Conservation (phyloP, 2,329 filamentous ascomycete genomes). For the Venturia oleaginea region DNA sequence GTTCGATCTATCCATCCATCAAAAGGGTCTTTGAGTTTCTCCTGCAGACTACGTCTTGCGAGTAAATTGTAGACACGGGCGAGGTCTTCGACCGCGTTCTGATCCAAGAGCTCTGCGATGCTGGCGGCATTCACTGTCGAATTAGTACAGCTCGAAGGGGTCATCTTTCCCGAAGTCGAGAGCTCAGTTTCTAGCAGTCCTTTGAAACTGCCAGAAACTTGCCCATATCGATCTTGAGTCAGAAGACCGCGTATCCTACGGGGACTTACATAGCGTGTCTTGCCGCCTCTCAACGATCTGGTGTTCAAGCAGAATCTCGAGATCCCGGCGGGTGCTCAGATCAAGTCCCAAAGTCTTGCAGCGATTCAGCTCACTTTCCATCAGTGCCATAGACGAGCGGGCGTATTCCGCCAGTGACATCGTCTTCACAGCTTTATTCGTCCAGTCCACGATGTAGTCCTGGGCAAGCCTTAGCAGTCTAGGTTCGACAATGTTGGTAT, state of each 20-base stretch:
- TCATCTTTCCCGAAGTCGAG: slow-evolving; percentile 28
- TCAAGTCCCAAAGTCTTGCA: slow-evolving; percentile 69
- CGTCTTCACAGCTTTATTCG: slow-evolving; percentile 52
- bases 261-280: slow-evolving; percentile 26
- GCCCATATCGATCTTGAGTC: neutral
- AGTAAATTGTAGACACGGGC: slow-evolving; percentile 71
- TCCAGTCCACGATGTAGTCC: slow-evolving; percentile 60
- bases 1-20: slow-evolving; percentile 67
- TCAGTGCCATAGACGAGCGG: slow-evolving; percentile 55
- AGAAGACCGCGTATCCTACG: neutral
- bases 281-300: slow-evolving; percentile 63
- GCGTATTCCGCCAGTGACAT: slow-evolving; percentile 56
- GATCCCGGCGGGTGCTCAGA: slow-evolving; percentile 70
- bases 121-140: slow-evolving; percentile 50
- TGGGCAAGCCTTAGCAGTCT: slow-evolving; percentile 60
- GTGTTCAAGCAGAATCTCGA: slow-evolving; percentile 65
- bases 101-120: slow-evolving; percentile 63
- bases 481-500: slow-evolving; percentile 71
- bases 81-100: slow-evolving; percentile 60
- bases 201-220: neutral
- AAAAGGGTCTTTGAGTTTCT: slow-evolving; percentile 64
- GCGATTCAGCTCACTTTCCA: slow-evolving; percentile 62
- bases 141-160: neutral
- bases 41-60: slow-evolving; percentile 59
- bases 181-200: neutral